Evolutionary conservation across 2,329 filamentous ascomycete species (phyloP).

Genomic region (Fusarium gaditjirri): DNA sequence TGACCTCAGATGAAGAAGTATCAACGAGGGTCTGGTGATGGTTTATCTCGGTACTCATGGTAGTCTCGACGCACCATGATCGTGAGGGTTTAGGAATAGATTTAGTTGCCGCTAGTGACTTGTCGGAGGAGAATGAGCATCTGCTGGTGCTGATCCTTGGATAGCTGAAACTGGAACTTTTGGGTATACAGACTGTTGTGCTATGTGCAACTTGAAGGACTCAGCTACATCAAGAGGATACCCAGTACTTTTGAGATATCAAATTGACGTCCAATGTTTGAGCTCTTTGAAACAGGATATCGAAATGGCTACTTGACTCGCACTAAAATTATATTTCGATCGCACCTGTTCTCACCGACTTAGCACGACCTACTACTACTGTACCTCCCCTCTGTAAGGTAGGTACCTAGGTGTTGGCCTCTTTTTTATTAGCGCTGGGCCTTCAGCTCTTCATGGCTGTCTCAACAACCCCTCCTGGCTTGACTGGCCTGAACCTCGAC

Average conservation of each 20-base stretch:
- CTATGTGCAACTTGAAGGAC: background rate
- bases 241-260: background rate
- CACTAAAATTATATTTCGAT: background rate
- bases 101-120: background rate
- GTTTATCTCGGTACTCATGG: constrained; percentile 20
- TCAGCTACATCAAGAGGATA: background rate
- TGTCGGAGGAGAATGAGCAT: background rate
- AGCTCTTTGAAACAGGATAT: background rate
- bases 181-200: background rate
- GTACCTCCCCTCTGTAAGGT: background rate
- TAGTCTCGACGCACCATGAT: background rate
- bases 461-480: constrained; percentile 21
- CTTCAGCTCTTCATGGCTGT: constrained; percentile 26
- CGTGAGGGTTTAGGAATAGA: background rate
- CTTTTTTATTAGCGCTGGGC: background rate
- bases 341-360: background rate
- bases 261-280: background rate
- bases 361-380: background rate
- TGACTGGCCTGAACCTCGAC: constrained; percentile 12
- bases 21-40: constrained; percentile 27
- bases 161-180: constrained; percentile 23
- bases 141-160: constrained; percentile 17
- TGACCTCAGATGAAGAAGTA: background rate
- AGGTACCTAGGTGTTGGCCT: background rate
- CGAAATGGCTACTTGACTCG: background rate